phyloP scores from a whole-genome alignment of 2,329 filamentous ascomycete genomes.

The Xylariales sp. region DNA sequence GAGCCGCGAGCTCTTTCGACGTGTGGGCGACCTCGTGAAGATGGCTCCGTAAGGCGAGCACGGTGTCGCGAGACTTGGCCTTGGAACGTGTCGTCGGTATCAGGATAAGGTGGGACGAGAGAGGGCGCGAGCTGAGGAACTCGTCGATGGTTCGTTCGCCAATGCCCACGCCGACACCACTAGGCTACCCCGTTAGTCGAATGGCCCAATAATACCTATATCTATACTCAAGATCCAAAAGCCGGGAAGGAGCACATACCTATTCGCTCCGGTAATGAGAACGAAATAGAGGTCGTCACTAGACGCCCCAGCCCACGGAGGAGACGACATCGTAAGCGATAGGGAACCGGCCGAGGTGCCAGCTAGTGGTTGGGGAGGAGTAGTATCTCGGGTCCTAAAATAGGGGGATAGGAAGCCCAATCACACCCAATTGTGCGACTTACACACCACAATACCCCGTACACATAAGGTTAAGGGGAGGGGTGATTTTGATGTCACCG shows the following conservation, averaged over 20 bases:
- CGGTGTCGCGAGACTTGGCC: constrained; percentile 79
- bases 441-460: neutral
- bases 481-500: neutral
- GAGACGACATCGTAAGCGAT: constrained; percentile 42
- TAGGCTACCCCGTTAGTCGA: constrained; percentile 52
- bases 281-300: constrained; percentile 51
- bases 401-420: neutral
- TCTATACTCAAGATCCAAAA: too few species aligned
- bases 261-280: constrained; percentile 51
- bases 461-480: neutral
- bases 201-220: neutral
- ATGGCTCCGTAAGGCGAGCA: constrained; percentile 72
- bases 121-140: constrained; percentile 77
- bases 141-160: constrained; percentile 89
- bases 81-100: constrained; percentile 84
- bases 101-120: constrained; percentile 77
- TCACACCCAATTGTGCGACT: neutral
- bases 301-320: constrained; percentile 48
- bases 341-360: neutral
- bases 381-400: neutral
- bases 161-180: constrained; percentile 87
- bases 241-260: constrained; percentile 42
- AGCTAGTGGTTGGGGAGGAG: neutral
- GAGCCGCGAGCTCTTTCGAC: constrained; percentile 53
- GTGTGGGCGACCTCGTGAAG: constrained; percentile 61